Conservation (phyloP, 2,329 filamentous ascomycete species). For the Aspergillus felis region DNA sequence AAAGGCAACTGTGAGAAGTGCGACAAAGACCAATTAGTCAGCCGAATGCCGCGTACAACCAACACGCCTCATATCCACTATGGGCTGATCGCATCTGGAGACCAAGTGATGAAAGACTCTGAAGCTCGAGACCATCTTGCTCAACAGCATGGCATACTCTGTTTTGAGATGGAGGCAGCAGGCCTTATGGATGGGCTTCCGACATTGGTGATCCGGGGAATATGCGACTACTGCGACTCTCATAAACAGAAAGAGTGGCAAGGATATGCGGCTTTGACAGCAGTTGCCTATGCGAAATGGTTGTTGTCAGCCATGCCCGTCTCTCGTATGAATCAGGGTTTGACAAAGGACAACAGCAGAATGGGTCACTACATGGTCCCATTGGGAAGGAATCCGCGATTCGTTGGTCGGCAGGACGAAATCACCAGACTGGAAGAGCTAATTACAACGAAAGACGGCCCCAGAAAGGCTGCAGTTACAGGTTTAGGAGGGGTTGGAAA, state of each 20-base stretch:
- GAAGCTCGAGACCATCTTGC: neutral
- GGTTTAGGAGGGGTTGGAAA: slow-evolving; percentile 19
- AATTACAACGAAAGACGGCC: neutral
- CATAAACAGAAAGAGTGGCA: slow-evolving; percentile 14
- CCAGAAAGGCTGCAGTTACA: slow-evolving; percentile 1
- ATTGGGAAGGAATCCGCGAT: slow-evolving; percentile 10
- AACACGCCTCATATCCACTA: neutral
- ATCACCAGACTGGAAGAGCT: neutral
- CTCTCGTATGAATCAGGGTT: too few relatives aligned
- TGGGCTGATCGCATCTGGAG: neutral
- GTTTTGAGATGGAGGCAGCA: neutral
- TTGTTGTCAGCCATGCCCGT: neutral
- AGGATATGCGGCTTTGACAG: slow-evolving; percentile 11
- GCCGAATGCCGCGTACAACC: neutral
- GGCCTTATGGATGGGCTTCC: slow-evolving; percentile 9
- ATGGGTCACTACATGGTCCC: slow-evolving; percentile 3
- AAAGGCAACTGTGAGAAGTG: neutral
- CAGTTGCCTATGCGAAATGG: slow-evolving; percentile 11
- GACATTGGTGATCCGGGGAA: slow-evolving; percentile 5
- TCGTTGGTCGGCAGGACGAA: neutral
- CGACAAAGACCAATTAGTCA: neutral
- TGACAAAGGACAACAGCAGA: too few relatives aligned
- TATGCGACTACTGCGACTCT: slow-evolving; percentile 12
- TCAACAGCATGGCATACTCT: neutral
- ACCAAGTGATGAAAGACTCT: neutral